phyloP scores from a whole-genome alignment of 257 asterid species.

The Vinca minor region DNA sequence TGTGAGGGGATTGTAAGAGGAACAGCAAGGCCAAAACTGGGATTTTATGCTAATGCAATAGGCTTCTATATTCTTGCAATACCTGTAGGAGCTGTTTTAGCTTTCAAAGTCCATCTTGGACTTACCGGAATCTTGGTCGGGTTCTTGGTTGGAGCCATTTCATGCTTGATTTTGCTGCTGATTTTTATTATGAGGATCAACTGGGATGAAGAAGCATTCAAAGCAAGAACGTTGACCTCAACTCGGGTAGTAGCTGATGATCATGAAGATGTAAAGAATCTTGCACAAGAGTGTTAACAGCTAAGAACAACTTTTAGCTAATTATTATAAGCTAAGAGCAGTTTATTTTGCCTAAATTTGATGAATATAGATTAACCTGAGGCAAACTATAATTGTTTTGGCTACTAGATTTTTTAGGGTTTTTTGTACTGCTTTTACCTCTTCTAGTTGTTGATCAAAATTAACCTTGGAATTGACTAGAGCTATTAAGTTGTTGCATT shows the following conservation, averaged over 20 bases:
- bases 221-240: constrained; percentile 34
- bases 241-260: constrained; percentile 6
- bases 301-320: not conserved
- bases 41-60: constrained; percentile 53
- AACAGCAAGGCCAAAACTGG: constrained; percentile 74
- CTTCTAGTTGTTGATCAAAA: not conserved
- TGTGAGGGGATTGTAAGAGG: constrained; percentile 84
- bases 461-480: not conserved
- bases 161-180: constrained; percentile 49
- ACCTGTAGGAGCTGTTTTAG: constrained; percentile 59
- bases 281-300: not conserved
- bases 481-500: too few species aligned
- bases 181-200: constrained; percentile 44
- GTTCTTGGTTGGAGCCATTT: constrained; percentile 47
- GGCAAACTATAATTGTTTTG: not conserved
- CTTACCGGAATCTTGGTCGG: constrained; percentile 64
- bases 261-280: constrained; percentile 15
- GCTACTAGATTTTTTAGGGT: not conserved
- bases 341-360: not conserved
- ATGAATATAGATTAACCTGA: not conserved
- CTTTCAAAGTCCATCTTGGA: constrained; percentile 46
- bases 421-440: not conserved
- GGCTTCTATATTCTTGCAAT: constrained; percentile 67
- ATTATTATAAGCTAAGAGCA: not conserved
- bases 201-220: constrained; percentile 60